A percentile compares a stretch with the other conserved stretches of the same genome.
phyloP scores from a whole-genome alignment of 2,329 filamentous ascomycete species.

The Aspergillus sojae region DNA sequence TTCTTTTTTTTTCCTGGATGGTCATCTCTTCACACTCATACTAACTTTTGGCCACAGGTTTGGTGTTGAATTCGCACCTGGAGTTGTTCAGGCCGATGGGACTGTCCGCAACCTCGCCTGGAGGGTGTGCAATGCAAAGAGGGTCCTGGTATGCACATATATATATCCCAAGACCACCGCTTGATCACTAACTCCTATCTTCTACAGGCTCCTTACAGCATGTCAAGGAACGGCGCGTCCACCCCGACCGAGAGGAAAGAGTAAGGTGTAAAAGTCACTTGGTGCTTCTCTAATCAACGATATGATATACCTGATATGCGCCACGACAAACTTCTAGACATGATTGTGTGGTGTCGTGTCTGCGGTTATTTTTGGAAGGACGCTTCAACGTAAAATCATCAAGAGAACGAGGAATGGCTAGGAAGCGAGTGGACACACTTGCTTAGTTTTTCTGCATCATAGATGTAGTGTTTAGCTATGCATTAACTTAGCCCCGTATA shows the following conservation, averaged over 20 bases:
- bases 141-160: conserved; percentile 73
- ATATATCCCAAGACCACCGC: neutral
- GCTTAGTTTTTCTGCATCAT: neutral
- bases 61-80: conserved; percentile 90
- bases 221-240: conserved; percentile 65
- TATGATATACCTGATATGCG: conserved; percentile 6
- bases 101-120: conserved; percentile 88
- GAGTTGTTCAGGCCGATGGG: conserved; percentile 89
- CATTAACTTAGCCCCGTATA: neutral
- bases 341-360: neutral
- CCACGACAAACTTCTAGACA: neutral
- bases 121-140: conserved; percentile 94
- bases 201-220: conserved; percentile 68
- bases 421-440: neutral
- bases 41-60: conserved; percentile 54
- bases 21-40: conserved; percentile 3
- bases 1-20: too few relatives aligned
- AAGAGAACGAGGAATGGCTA: neutral
- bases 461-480: neutral
- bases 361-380: neutral
- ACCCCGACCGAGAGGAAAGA: conserved; percentile 54
- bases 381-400: neutral
- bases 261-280: conserved; percentile 13
- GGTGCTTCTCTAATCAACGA: neutral
- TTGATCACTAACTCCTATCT: neutral